A percentile compares a stretch with the other conserved stretches of the same genome.
These are phyloP conservation scores for Quambalaria eucalypti DNA, from an alignment of 1,284 basidiomycete genomes.

Conservation along the genomic window DNA sequence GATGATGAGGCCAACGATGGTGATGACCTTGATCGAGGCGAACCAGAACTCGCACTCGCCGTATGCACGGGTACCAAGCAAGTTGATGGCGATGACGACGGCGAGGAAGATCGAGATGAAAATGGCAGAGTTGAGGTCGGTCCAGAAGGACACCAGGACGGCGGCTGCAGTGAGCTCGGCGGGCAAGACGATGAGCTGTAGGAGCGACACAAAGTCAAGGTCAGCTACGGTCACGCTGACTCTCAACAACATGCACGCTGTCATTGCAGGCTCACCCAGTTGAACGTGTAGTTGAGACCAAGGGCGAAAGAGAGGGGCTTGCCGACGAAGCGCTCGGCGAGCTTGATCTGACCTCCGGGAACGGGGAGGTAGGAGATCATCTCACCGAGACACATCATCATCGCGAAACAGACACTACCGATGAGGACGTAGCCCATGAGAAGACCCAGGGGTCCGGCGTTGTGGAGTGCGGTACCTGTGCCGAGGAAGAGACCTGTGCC, in stretches of 20 bases:
- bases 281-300: slow-evolving; percentile 59
- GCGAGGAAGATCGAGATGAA: slow-evolving; percentile 59
- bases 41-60: slow-evolving; percentile 50
- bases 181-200: slow-evolving; percentile 54
- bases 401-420: slow-evolving; percentile 29
- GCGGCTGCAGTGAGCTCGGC: slow-evolving; percentile 69
- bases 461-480: slow-evolving; percentile 55
- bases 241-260: too few species aligned
- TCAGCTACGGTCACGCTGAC: too few species aligned
- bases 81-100: slow-evolving; percentile 65
- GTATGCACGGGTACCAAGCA: slow-evolving; percentile 54
- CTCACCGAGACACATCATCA: slow-evolving; percentile 50
- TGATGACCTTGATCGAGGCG: slow-evolving; percentile 42
- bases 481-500: slow-evolving; percentile 58
- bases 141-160: slow-evolving; percentile 51
- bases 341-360: slow-evolving; percentile 65
- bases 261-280: too few species aligned
- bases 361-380: slow-evolving; percentile 54
- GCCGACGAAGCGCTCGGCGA: slow-evolving; percentile 69
- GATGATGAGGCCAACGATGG: slow-evolving; percentile 37
- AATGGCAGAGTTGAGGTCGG: slow-evolving; percentile 21
- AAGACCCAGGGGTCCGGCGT: slow-evolving; percentile 50
- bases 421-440: slow-evolving; percentile 46
- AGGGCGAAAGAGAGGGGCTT: slow-evolving; percentile 59
- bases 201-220: too few species aligned